These are phyloP conservation scores for Hypericum perforatum DNA, from an alignment of 345 rosid genomes.

Conservation along the genomic window DNA sequence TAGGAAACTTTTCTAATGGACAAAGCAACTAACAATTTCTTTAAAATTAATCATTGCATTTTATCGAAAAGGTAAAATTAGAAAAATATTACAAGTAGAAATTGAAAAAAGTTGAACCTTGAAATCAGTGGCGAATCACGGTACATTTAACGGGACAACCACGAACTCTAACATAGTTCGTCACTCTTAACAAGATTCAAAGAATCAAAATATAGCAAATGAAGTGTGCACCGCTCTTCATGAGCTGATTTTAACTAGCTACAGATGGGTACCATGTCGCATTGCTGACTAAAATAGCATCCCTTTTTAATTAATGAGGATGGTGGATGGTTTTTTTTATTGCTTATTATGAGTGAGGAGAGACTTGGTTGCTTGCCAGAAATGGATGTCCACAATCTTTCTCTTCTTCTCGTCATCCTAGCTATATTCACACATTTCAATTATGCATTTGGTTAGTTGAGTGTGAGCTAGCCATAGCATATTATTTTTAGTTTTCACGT, in stretches of 20 bases:
- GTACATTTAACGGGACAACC: too few species aligned
- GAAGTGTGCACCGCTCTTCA: constrained; percentile 75
- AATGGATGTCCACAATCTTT: not conserved
- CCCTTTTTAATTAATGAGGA: constrained; percentile 22
- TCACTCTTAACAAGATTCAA: too few species aligned
- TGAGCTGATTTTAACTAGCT: constrained; percentile 38
- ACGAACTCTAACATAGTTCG: too few species aligned
- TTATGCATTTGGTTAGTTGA: too few species aligned
- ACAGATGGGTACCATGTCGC: constrained; percentile 67
- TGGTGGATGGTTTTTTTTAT: constrained; percentile 28
- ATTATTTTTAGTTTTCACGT: too few species aligned
- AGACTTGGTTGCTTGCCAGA: not conserved
- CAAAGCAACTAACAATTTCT: constrained; percentile 24
- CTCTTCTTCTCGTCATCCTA: not conserved
- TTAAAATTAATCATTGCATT: too few species aligned
- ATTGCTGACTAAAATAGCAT: constrained; percentile 42
- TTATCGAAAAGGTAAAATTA: too few species aligned
- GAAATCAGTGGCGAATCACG: too few species aligned
- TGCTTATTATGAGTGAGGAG: constrained; percentile 1
- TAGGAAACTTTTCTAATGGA: constrained; percentile 19
- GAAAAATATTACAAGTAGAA: too few species aligned
- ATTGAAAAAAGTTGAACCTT: too few species aligned
- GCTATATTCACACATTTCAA: constrained; percentile 10
- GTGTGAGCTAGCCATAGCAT: too few species aligned
- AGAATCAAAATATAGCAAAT: constrained; percentile 42